A percentile compares a stretch with the other conserved stretches of the same genome.
Conservation (phyloP, 352 stramenopile genomes). For the Pythium diclinum region DNA sequence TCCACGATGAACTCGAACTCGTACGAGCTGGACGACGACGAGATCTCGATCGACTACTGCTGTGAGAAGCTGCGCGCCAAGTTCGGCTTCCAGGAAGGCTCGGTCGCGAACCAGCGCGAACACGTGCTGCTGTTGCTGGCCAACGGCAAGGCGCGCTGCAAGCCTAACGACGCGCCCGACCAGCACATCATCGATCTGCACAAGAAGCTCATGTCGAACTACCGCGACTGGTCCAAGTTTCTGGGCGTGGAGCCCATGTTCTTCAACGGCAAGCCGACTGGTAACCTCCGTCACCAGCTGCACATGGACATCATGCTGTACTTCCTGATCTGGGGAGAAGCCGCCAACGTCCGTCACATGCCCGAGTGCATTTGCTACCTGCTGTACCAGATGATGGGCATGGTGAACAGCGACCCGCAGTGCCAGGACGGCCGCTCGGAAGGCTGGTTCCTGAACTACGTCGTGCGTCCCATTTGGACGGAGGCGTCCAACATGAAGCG, state of each 20-base stretch:
- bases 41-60: slow-evolving; percentile 79
- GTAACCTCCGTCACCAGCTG: slow-evolving; percentile 26
- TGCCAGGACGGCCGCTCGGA: slow-evolving; percentile 19
- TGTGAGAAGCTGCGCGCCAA: slow-evolving; percentile 76
- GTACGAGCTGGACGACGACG: slow-evolving; percentile 52
- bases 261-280: slow-evolving; percentile 27
- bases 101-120: slow-evolving; percentile 79
- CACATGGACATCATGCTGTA: slow-evolving; percentile 89
- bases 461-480: slow-evolving; percentile 33
- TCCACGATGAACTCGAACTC: not conserved
- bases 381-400: slow-evolving; percentile 66
- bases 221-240: slow-evolving; percentile 74
- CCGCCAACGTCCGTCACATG: slow-evolving; percentile 91
- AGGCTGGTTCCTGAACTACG: slow-evolving; percentile 29
- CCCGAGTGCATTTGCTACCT: slow-evolving; percentile 93
- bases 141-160: slow-evolving; percentile 63
- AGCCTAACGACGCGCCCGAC: slow-evolving; percentile 44
- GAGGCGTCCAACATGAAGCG: slow-evolving; percentile 37
- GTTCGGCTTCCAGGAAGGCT: slow-evolving; percentile 84
- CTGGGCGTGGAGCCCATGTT: slow-evolving; percentile 73
- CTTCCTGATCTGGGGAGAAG: slow-evolving; percentile 93
- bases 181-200: slow-evolving; percentile 49
- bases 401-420: slow-evolving; percentile 28
- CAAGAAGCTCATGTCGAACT: slow-evolving; percentile 42
- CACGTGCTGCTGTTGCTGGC: slow-evolving; percentile 78